A percentile compares a stretch with the other conserved stretches of the same genome.
Conservation (phyloP, 805 yeast species). For the Wickerhamomyces pijperi region DNA sequence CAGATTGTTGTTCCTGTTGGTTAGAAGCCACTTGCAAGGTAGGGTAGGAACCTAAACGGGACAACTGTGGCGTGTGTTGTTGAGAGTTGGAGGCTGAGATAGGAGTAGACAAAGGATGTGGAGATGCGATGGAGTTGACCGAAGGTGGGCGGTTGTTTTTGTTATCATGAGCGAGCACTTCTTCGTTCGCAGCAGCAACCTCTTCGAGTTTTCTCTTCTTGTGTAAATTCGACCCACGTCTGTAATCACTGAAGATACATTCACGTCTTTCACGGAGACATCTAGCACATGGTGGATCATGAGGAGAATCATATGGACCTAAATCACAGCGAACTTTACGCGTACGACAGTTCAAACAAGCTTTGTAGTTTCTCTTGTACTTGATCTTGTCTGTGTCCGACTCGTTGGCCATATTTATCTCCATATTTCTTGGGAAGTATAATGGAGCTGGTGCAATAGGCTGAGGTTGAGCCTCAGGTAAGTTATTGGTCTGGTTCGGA, state of each 20-base stretch:
- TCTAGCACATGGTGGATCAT: constrained; percentile 73
- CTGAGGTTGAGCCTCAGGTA: constrained; percentile 5
- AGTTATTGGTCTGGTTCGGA: no score
- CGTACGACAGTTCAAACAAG: constrained; percentile 77
- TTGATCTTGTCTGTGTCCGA: constrained; percentile 11
- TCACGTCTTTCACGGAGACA: constrained; percentile 75
- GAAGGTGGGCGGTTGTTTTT: no score
- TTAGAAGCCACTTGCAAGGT: no score
- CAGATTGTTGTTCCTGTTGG: background rate
- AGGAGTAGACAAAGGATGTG: no score
- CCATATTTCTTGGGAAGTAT: background rate
- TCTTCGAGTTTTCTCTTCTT: constrained; percentile 17
- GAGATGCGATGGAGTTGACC: no score
- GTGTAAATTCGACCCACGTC: constrained; percentile 27
- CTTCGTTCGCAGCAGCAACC: constrained; percentile 1
- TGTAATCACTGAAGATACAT: constrained; percentile 58
- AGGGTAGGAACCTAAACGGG: background rate
- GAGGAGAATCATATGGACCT: constrained; percentile 62
- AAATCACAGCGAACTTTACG: constrained; percentile 82
- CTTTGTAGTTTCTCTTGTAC: constrained; percentile 62
- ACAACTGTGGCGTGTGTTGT: background rate
- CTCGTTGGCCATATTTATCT: background rate
- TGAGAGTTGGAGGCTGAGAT: background rate
- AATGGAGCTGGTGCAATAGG: background rate
- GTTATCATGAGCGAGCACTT: background rate